phyloP scores from a whole-genome alignment of 1,139 yeast genomes.

The Candida gigantensis region DNA sequence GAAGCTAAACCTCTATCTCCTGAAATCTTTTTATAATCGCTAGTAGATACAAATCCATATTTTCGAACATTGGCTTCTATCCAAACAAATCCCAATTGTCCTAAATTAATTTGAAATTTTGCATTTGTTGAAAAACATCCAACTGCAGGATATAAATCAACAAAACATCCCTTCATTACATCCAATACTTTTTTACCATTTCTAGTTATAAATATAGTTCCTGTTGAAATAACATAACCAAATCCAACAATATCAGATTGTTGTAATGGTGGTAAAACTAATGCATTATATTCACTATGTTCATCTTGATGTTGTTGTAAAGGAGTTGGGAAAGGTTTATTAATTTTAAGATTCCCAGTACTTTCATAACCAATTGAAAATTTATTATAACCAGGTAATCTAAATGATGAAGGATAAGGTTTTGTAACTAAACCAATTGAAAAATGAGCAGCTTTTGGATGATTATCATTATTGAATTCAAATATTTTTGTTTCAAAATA shows the following conservation, averaged over 20 bases:
- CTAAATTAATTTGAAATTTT: constrained; percentile 78
- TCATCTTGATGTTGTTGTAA: constrained; percentile 52
- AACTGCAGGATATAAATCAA: constrained; percentile 86
- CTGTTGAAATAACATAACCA: constrained; percentile 79
- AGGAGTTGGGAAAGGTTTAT: constrained; percentile 67
- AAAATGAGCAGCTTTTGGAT: constrained; percentile 53
- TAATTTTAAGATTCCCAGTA: constrained; percentile 76
- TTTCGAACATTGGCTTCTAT: constrained; percentile 94
- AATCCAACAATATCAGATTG: constrained; percentile 93
- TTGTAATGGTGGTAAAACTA: constrained; percentile 70
- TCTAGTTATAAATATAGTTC: constrained; percentile 84
- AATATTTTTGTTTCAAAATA: constrained; percentile 72
- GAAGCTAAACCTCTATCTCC: constrained; percentile 49
- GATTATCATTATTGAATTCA: constrained; percentile 38
- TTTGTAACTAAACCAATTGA: constrained; percentile 82
- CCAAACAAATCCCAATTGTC: constrained; percentile 90
- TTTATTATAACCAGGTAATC: constrained; percentile 82
- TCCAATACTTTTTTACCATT: constrained; percentile 89
- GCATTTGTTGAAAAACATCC: constrained; percentile 77
- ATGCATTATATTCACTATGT: constrained; percentile 52
- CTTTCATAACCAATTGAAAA: constrained; percentile 89
- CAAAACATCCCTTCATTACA: constrained; percentile 73
- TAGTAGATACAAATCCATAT: constrained; percentile 81
- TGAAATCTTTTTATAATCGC: constrained; percentile 43
- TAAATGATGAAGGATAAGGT: constrained; percentile 80